A percentile compares a stretch with the other conserved stretches of the same genome.
Evolutionary conservation across 2,329 filamentous ascomycete genomes (phyloP).

Genomic region (Hypoxylon sp.): DNA sequence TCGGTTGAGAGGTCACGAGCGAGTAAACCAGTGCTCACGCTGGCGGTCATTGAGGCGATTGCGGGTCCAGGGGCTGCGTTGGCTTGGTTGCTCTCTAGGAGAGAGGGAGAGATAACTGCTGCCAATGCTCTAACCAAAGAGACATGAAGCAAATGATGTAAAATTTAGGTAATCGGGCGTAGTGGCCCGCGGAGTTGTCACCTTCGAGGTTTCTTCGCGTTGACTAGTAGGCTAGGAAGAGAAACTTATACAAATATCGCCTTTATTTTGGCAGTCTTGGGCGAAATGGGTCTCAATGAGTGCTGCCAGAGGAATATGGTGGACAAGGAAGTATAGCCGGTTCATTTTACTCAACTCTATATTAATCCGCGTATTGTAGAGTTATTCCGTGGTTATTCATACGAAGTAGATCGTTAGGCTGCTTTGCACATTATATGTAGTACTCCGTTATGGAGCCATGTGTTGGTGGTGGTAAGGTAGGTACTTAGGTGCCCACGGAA

Average conservation of each 20-base stretch:
- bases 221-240: not conserved
- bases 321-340: too few relatives aligned
- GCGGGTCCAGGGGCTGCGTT: conserved; percentile 29
- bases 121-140: conserved; percentile 6
- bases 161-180: not conserved
- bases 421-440: too few relatives aligned
- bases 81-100: conserved; percentile 30
- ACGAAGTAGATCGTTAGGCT: too few relatives aligned
- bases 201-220: not conserved
- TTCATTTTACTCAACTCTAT: too few relatives aligned
- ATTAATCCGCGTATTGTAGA: too few relatives aligned
- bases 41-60: conserved; percentile 8
- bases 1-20: not conserved
- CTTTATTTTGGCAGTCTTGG: not conserved
- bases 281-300: too few relatives aligned
- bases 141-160: not conserved
- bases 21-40: not conserved
- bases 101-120: conserved; percentile 9
- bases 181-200: not conserved
- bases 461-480: too few relatives aligned
- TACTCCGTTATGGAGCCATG: too few relatives aligned
- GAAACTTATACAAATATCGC: not conserved
- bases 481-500: too few relatives aligned
- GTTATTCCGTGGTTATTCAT: too few relatives aligned
- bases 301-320: too few relatives aligned